Evolutionary conservation across 208 protist genomes (phyloP).

Genomic region (Leishmania amazonensis): DNA sequence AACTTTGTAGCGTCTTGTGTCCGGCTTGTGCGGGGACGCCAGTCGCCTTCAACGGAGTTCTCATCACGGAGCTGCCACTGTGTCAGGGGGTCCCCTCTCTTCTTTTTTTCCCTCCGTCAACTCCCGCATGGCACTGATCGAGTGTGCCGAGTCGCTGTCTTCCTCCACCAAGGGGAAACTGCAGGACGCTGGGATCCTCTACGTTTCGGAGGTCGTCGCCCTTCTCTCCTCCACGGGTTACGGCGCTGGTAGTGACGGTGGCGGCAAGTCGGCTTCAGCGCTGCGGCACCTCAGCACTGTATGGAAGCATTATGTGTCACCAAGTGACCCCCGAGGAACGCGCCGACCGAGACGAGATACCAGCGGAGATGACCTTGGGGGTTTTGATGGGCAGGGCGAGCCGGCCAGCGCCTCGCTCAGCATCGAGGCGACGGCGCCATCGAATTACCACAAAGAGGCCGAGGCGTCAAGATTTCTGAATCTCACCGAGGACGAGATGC

Average conservation of each 20-base stretch:
- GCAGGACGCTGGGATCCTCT: constrained; percentile 69
- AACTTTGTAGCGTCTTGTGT: background rate
- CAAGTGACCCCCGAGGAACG: too few species aligned
- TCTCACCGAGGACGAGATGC: constrained; percentile 20
- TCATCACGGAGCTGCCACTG: background rate
- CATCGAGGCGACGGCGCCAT: background rate
- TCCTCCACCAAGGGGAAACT: constrained; percentile 67
- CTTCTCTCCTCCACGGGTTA: constrained; percentile 17
- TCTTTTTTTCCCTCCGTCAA: background rate
- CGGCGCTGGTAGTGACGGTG: background rate
- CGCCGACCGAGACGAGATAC: background rate
- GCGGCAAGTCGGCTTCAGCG: background rate
- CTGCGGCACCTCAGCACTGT: background rate
- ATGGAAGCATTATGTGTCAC: background rate
- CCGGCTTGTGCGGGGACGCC: background rate
- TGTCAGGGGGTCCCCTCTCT: background rate
- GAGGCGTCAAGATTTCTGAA: background rate
- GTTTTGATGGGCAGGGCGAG: background rate
- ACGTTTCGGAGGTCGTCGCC: constrained; percentile 41
- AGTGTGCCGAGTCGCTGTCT: constrained; percentile 18
- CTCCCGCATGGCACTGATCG: constrained; percentile 19
- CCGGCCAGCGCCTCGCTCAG: too few species aligned
- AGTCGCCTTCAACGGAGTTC: background rate
- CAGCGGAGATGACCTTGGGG: background rate
- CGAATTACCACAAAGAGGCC: background rate